Evolutionary conservation across 305 asterid species (phyloP).

Genomic region (Striga hermonthica): DNA sequence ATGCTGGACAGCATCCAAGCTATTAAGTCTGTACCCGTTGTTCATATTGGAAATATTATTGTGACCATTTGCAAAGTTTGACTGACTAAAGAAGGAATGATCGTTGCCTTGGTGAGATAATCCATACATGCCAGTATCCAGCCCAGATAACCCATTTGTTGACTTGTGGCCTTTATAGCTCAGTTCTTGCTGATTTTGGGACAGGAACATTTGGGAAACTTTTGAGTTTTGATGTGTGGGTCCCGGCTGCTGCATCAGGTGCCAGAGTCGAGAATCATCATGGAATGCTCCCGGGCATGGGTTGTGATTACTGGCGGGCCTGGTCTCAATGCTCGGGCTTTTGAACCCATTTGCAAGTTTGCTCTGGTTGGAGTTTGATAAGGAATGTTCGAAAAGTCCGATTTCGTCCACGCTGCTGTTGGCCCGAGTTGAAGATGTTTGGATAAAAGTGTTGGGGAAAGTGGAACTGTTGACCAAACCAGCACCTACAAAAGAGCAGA

Average conservation of each 20-base stretch:
- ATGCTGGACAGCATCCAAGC: conserved; percentile 45
- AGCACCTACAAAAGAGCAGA: conserved; percentile 42
- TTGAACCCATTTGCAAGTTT: conserved; percentile 42
- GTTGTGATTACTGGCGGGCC: conserved; percentile 33
- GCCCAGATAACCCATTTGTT: conserved; percentile 39
- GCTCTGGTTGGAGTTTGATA: conserved; percentile 41
- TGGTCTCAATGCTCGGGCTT: conserved; percentile 39
- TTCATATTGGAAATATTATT: conserved; percentile 25
- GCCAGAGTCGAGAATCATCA: conserved; percentile 66
- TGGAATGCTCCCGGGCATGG: conserved; percentile 42
- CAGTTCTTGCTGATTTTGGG: conserved; percentile 47
- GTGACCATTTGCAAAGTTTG: conserved; percentile 46
- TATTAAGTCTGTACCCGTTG: conserved; percentile 39
- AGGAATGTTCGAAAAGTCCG: conserved; percentile 57
- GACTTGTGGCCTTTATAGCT: conserved; percentile 39
- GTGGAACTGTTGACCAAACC: conserved; percentile 45
- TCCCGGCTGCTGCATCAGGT: conserved; percentile 54
- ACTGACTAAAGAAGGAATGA: conserved; percentile 46
- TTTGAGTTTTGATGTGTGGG: conserved; percentile 45
- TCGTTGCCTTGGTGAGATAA: conserved; percentile 43
- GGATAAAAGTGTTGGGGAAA: conserved; percentile 39
- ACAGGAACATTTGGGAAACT: conserved; percentile 43
- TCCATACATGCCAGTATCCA: conserved; percentile 35
- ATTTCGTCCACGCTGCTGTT: conserved; percentile 37
- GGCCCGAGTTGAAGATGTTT: conserved; percentile 42